phyloP scores from a whole-genome alignment of 2,329 filamentous ascomycete genomes.

The Pseudogymnoascus sp. region DNA sequence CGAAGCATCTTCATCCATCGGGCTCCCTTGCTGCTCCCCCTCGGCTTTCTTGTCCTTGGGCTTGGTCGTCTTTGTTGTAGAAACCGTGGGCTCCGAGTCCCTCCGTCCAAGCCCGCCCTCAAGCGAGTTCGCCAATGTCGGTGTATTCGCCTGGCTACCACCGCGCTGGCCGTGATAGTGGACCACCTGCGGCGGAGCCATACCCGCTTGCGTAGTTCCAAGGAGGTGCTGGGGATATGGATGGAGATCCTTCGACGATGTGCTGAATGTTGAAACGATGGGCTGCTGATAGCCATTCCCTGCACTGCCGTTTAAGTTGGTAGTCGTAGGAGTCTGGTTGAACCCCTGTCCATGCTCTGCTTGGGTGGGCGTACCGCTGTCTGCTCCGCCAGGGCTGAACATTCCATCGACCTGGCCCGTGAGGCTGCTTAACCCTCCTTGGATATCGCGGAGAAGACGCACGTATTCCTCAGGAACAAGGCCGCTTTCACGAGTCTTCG shows the following conservation, averaged over 20 bases:
- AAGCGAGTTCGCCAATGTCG: slow-evolving; percentile 33
- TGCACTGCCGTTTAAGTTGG: slow-evolving; percentile 41
- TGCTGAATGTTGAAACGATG: slow-evolving; percentile 60
- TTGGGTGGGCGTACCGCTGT: slow-evolving; percentile 54
- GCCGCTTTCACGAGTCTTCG: slow-evolving; percentile 86
- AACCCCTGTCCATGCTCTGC: slow-evolving; percentile 43
- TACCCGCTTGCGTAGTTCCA: slow-evolving; percentile 49
- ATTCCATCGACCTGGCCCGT: slow-evolving; percentile 49
- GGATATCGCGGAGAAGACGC: slow-evolving; percentile 81
- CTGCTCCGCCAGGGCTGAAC: slow-evolving; percentile 43
- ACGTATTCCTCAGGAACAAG: slow-evolving; percentile 97
- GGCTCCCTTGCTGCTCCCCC: background rate
- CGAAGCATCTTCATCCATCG: background rate
- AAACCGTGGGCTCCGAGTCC: background rate
- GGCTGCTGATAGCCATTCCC: slow-evolving; percentile 59
- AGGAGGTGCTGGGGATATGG: slow-evolving; percentile 59
- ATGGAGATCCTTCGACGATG: slow-evolving; percentile 60
- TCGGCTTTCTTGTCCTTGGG: background rate
- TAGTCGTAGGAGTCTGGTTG: slow-evolving; percentile 39
- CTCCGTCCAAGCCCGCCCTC: background rate
- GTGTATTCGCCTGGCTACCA: slow-evolving; percentile 59
- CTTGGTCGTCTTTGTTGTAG: background rate
- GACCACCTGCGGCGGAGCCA: slow-evolving; percentile 56
- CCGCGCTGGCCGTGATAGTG: slow-evolving; percentile 60
- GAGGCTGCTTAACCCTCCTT: slow-evolving; percentile 74